phyloP scores from a whole-genome alignment of 805 yeast species.

The Tanozyma kutaoensis region DNA sequence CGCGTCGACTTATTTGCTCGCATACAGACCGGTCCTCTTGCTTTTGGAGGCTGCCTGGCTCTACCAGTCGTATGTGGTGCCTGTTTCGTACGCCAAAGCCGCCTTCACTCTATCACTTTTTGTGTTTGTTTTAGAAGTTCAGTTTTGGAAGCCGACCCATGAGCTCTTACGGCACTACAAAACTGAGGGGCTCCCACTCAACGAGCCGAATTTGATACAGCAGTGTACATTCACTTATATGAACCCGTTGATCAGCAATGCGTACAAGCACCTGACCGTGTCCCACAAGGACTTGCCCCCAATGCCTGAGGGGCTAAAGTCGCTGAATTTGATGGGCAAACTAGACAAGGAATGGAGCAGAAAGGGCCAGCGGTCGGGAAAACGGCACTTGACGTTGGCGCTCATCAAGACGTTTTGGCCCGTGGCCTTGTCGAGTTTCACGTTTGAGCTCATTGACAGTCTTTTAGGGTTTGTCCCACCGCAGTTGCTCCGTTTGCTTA shows the following conservation, averaged over 20 bases:
- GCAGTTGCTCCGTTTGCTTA: too few relatives aligned
- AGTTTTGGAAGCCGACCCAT: slow-evolving; percentile 25
- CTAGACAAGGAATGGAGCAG: too few relatives aligned
- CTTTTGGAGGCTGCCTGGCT: too few relatives aligned
- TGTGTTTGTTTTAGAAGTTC: slow-evolving; percentile 26
- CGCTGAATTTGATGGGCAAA: slow-evolving; percentile 14
- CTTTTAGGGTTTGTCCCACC: slow-evolving; percentile 21
- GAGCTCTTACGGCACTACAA: slow-evolving; percentile 18
- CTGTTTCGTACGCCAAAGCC: too few relatives aligned
- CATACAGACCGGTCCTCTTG: too few relatives aligned
- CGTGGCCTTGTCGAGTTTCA: slow-evolving; percentile 9
- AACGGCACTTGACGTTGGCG: too few relatives aligned
- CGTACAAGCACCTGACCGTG: slow-evolving; percentile 33
- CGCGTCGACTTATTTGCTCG: too few relatives aligned
- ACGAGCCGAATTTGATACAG: slow-evolving; percentile 20
- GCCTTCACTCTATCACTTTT: slow-evolving; percentile 14
- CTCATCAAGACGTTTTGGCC: slow-evolving; percentile 14
- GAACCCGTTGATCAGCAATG: slow-evolving; percentile 28
- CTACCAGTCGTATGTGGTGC: too few relatives aligned
- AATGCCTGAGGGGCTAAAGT: slow-evolving; percentile 53
- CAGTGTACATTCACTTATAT: slow-evolving; percentile 33
- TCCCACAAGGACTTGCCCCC: slow-evolving; percentile 60
- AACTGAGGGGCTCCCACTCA: slow-evolving; percentile 8
- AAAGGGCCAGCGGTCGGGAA: too few relatives aligned
- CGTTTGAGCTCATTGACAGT: slow-evolving; percentile 10